Evolutionary conservation across 1,284 basidiomycete species (phyloP), one percentile per base, ranked within the genome.

Genomic region (Mycena sp.): DNA sequence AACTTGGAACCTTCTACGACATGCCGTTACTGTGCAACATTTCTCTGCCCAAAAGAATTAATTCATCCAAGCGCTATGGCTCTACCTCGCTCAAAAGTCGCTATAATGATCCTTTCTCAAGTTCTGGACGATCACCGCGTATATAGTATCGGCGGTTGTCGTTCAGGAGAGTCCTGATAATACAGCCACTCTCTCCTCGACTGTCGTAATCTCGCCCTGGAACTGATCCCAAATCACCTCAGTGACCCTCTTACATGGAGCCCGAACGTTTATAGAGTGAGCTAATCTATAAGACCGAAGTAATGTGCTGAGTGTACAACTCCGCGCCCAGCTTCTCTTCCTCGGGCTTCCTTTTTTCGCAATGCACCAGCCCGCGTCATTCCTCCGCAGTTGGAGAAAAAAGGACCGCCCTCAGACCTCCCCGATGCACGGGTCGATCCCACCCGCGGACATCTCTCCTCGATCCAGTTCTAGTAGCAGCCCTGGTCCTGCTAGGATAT

Each of bases 141-240:
- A 25, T 16, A 19, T 43, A 30, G 37, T 52, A 10, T 43, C 49
- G 21, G 49, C 45, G 28, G 35, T 4, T 19, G 29, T 44, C 40
- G 14, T 19, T 61, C 32, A 58, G 58, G 61, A 55, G 48, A 7
- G 7, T 10, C 21, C 40, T 40, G 17, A n/a, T 41, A 21, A 44
- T 64, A 64, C 26, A 58, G 62, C 61, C 58, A 60, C 61, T 61
- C 54, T 64, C 53, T 26, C 46, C 61, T 64, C 65, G 41, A 50
- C 58, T 67, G 65, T 64, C 53, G 61, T 58, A 41, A 63, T 28
- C 32, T 67, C 32, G 37, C 26, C 54, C 65, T 64, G 65, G 65
- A 61, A 67, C 65, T 61, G 61, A 58, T 64, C 51, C 40, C 40
- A 37, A 21, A 59, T 63, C 61, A 63, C 53, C 53, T 48, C 49